Evolutionary conservation across 352 stramenopile species (phyloP).

Genomic region (Blastocystis sp.): DNA sequence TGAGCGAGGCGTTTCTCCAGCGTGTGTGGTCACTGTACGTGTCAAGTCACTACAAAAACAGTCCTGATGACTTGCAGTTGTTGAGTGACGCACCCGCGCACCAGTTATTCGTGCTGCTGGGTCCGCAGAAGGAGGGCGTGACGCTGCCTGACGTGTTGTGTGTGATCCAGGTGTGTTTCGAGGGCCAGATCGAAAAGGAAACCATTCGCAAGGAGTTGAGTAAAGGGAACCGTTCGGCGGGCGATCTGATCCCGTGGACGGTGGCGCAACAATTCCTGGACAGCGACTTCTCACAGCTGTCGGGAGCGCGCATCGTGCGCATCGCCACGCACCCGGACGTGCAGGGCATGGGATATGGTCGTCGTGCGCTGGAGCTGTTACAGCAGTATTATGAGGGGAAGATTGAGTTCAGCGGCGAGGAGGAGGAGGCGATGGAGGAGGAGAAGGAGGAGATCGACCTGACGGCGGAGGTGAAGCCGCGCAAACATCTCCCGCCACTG

Average conservation of each 20-base stretch:
- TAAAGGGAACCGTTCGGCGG: slow-evolving; percentile 91
- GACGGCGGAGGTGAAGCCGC: slow-evolving; percentile 82
- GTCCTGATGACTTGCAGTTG: slow-evolving; percentile 98
- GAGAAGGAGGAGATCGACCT: slow-evolving; percentile 74
- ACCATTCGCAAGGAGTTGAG: slow-evolving; percentile 91
- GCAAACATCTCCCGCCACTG: slow-evolving; percentile 94
- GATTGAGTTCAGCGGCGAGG: slow-evolving; percentile 77
- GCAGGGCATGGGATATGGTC: slow-evolving; percentile 95
- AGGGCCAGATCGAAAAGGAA: slow-evolving; percentile 94
- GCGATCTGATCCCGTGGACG: slow-evolving; percentile 99
- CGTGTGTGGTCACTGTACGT: slow-evolving; percentile 94
- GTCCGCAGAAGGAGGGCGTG: slow-evolving; percentile 86
- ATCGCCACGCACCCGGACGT: slow-evolving; percentile 96
- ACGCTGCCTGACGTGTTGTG: slow-evolving; percentile 95
- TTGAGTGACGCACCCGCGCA: slow-evolving; percentile 96
- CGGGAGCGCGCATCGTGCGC: slow-evolving; percentile 93
- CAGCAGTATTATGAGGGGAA: slow-evolving; percentile 97
- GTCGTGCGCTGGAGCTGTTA: slow-evolving; percentile 91
- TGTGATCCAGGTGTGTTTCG: slow-evolving; percentile 94
- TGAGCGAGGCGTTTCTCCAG: slow-evolving; percentile 91
- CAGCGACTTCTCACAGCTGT: slow-evolving; percentile 93
- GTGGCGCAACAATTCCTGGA: slow-evolving; percentile 99
- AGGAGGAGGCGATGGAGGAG: slow-evolving; percentile 75
- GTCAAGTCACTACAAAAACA: slow-evolving; percentile 99
- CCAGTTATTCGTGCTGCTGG: slow-evolving; percentile 95